Conservation (phyloP, 495 filamentous ascomycete genomes). For the Podospora conica region DNA sequence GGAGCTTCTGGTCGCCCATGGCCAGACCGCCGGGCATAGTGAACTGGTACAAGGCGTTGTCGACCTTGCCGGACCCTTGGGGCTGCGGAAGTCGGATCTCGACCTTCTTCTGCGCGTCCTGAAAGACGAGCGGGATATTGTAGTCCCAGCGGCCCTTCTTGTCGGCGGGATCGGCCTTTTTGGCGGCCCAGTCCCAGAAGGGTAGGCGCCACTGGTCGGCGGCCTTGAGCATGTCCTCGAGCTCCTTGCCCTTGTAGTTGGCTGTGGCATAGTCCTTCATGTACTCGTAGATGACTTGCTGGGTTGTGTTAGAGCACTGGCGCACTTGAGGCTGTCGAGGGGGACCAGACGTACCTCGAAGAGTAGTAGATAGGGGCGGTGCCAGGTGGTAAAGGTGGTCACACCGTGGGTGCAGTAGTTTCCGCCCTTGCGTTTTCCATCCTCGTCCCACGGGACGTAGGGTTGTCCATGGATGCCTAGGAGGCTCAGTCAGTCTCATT, state of each 20-base stretch:
- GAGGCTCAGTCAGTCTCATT: neutral
- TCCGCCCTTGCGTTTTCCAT: neutral
- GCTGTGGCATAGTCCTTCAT: too few relatives aligned
- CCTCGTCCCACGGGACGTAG: neutral
- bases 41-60: neutral
- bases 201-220: conserved; percentile 1
- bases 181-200: conserved; percentile 2
- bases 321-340: too few relatives aligned
- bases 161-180: neutral
- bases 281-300: too few relatives aligned
- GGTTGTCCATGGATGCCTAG: neutral
- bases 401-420: neutral
- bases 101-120: neutral
- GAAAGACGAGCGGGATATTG: neutral
- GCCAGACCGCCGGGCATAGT: neutral
- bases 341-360: too few relatives aligned
- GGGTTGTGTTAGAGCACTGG: too few relatives aligned
- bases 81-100: neutral
- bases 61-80: neutral
- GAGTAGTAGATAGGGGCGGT: neutral
- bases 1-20: neutral
- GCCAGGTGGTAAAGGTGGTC: neutral
- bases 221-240: neutral
- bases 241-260: neutral
- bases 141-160: neutral